Conservation (phyloP, 345 rosid species). For the Pistacia vera region DNA sequence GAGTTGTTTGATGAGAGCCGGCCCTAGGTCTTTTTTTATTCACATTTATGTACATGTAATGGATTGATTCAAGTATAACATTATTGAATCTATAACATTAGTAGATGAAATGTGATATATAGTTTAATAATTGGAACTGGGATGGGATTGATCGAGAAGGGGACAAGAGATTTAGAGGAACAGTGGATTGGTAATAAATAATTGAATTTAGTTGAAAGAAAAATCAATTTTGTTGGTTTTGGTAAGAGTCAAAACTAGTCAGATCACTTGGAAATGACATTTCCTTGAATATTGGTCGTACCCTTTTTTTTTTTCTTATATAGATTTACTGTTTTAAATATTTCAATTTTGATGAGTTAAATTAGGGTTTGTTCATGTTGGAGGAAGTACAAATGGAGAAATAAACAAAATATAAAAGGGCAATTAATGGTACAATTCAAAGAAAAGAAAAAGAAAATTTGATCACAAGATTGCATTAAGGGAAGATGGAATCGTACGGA, state of each 20-base stretch:
- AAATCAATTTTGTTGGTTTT: neutral
- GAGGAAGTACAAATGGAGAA: too few species aligned
- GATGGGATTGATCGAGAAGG: neutral
- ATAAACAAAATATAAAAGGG: too few species aligned
- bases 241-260: neutral
- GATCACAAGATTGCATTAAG: constrained; percentile 21
- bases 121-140: neutral
- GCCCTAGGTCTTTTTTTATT: too few species aligned
- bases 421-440: neutral
- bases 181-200: neutral
- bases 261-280: constrained; percentile 13
- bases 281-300: neutral
- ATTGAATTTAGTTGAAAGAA: neutral
- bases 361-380: too few species aligned
- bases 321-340: too few species aligned
- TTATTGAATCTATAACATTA: too few species aligned
- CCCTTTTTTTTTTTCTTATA: too few species aligned
- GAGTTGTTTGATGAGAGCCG: too few species aligned
- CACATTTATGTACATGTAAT: too few species aligned
- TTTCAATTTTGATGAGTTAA: too few species aligned
- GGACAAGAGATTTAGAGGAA: neutral
- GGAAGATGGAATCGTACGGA: neutral
- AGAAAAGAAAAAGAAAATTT: neutral
- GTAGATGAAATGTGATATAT: too few species aligned
- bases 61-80: too few species aligned